A percentile compares a stretch with the other conserved stretches of the same genome.
Conservation (phyloP, 805 yeast genomes). For the Hanseniaspora occidentalis region DNA sequence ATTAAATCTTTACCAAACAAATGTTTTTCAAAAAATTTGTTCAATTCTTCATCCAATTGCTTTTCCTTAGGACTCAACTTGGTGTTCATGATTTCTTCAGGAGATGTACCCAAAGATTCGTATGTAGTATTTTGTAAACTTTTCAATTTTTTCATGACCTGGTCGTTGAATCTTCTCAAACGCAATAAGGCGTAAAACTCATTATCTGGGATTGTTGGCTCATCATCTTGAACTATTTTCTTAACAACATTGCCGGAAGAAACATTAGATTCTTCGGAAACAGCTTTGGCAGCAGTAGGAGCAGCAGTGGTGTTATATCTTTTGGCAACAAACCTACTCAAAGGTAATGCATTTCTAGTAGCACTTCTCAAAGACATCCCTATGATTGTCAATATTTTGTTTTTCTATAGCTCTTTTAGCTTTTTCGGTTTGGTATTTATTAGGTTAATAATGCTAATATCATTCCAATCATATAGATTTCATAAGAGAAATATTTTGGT, state of each 20-base stretch:
- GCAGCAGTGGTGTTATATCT: too few species aligned
- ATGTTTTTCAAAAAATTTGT: constrained; percentile 18
- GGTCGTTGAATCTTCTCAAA: constrained; percentile 18
- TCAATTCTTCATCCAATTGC: constrained; percentile 20
- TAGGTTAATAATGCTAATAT: too few species aligned
- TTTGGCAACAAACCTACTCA: constrained; percentile 1
- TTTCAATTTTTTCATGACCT: constrained; percentile 12
- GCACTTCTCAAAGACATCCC: too few species aligned
- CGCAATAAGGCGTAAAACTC: constrained; percentile 16
- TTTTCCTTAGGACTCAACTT: constrained; percentile 17
- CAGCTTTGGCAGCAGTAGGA: constrained; percentile 2
- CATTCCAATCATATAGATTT: too few species aligned
- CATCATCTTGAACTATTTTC: constrained; percentile 1
- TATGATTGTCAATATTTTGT: too few species aligned
- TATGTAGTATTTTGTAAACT: constrained; percentile 11
- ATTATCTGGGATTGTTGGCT: constrained; percentile 4
- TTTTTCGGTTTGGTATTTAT: too few species aligned
- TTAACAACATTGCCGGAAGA: too few species aligned
- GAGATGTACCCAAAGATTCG: constrained; percentile 9
- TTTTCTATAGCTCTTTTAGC: too few species aligned
- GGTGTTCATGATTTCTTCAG: constrained; percentile 8
- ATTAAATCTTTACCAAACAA: constrained; percentile 13
- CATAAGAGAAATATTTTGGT: too few species aligned
- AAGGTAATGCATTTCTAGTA: not conserved
- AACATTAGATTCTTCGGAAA: not conserved